Base-by-base conservation (phyloP, 2,329 filamentous ascomycete genomes). In the Volutella citrinella region DNA sequence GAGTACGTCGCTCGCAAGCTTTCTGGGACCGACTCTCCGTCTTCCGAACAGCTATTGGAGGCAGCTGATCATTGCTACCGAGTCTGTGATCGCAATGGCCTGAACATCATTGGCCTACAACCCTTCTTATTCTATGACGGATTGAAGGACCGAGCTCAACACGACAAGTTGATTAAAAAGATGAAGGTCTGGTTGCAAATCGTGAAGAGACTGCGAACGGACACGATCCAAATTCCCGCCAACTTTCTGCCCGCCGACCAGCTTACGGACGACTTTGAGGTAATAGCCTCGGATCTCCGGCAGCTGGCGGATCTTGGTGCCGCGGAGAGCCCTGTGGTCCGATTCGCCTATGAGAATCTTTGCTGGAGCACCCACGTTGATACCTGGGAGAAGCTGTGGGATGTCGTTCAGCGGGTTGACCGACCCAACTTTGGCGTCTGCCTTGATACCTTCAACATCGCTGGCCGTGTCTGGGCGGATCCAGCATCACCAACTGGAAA, bases 81-180 rank as follows among this genome's bases (percentile, higher is more conserved):
- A 0, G 66, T 85, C 19, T 83, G 78, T 56, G 58, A 68, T 19
- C 63, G 66, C 4, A 65, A 75, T 19, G 56, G 55, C 17, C 68
- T 86, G 15, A 51, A 64, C 9, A 75, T 86, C 43, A 68, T 85
- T 48, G 80, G 78, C 43, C 69, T 88, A 3, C 84, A 87, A 54
- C 85, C 85, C 1, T 88, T 90, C 57, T 72, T 74, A 60, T 76
- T 86, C 59, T 87, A 84, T 59, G 85, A 88, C 49, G 85, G 85
- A 3, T 69, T 87, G 1, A 44, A 78, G 7, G 79, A 87, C 60
- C 68, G 81, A 10, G 48, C 60, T 15, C 66, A 74, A 42, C 80
- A 84, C 48, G 66, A 75, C 25, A 72, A 84, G 50, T 70, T 88
- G 15, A 64, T 72, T 10, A 66, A 81, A 31, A 88, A 84, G 83